phyloP scores from a whole-genome alignment of 169 alveolate genomes.

The Plasmodium gallinaceum region DNA sequence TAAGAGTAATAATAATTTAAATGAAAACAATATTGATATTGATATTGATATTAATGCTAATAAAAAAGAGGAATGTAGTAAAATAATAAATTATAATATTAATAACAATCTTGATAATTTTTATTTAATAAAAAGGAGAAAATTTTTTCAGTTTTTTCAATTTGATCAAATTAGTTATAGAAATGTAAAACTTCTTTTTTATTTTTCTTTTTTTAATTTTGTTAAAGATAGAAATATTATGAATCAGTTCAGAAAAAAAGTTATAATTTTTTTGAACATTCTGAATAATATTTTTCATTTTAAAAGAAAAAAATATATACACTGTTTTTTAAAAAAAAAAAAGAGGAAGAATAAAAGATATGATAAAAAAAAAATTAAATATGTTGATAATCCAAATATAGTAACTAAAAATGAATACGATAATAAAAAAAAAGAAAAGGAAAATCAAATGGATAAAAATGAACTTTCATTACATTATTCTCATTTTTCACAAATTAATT shows the following conservation, averaged over 20 bases:
- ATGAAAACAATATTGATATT: neutral
- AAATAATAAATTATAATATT: neutral
- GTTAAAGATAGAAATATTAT: slow-evolving; percentile 17
- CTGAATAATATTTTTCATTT: slow-evolving; percentile 44
- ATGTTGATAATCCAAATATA: too few relatives aligned
- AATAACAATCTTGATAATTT: neutral
- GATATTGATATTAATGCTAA: neutral
- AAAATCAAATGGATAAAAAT: too few relatives aligned
- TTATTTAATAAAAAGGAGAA: slow-evolving; percentile 4
- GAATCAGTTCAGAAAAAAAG: slow-evolving; percentile 29
- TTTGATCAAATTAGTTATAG: slow-evolving; percentile 16
- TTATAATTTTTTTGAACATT: slow-evolving; percentile 26
- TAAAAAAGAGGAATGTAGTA: neutral
- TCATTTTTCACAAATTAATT: too few relatives aligned
- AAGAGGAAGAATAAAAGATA: too few relatives aligned
- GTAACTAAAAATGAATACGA: too few relatives aligned
- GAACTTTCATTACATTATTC: too few relatives aligned
- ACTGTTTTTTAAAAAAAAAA: too few relatives aligned
- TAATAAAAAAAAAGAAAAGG: too few relatives aligned
- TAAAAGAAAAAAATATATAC: slow-evolving; percentile 1
- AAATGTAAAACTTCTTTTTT: slow-evolving; percentile 57
- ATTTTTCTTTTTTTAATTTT: slow-evolving; percentile 49
- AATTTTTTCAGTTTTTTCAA: slow-evolving; percentile 40
- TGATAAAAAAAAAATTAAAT: too few relatives aligned
- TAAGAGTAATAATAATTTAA: too few relatives aligned